Percentiles rank a stretch among this genome's conserved stretches.
phyloP scores from a whole-genome alignment of 805 yeast genomes.

The Saccharomycopsis schoenii region DNA sequence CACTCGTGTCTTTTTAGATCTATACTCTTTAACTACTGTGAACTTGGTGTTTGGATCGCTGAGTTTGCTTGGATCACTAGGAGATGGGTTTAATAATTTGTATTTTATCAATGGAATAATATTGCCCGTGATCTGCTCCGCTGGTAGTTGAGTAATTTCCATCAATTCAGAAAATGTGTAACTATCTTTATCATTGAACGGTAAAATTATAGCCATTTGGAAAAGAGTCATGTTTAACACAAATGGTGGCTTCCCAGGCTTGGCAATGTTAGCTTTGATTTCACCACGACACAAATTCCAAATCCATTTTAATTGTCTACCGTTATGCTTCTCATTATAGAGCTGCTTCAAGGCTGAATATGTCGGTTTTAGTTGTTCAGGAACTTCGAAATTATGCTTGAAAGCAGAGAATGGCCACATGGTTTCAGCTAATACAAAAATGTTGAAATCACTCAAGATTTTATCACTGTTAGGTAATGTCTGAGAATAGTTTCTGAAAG shows the following conservation, averaged over 20 bases:
- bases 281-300: conserved; percentile 95
- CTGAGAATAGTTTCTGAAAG: conserved; percentile 40
- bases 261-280: conserved; percentile 72
- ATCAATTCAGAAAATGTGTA: conserved; percentile 51
- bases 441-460: conserved; percentile 46
- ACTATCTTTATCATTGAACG: conserved; percentile 64
- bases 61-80: conserved; percentile 48
- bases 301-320: conserved; percentile 88
- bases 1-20: conserved; percentile 73
- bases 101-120: conserved; percentile 72
- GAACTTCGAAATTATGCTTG: conserved; percentile 43
- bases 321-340: conserved; percentile 69
- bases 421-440: conserved; percentile 74
- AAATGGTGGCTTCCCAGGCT: conserved; percentile 74
- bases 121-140: conserved; percentile 61
- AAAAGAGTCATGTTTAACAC: conserved; percentile 71
- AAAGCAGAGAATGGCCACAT: conserved; percentile 72
- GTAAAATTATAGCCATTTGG: conserved; percentile 77
- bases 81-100: conserved; percentile 59
- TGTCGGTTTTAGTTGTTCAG: conserved; percentile 54
- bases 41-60: conserved; percentile 46
- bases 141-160: conserved; percentile 58
- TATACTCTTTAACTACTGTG: conserved; percentile 71
- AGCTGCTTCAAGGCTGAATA: conserved; percentile 57
- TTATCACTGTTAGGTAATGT: conserved; percentile 26